These are phyloP conservation scores for Cercospora sojina DNA, from an alignment of 2,329 filamentous ascomycete species.

Conservation along the genomic window DNA sequence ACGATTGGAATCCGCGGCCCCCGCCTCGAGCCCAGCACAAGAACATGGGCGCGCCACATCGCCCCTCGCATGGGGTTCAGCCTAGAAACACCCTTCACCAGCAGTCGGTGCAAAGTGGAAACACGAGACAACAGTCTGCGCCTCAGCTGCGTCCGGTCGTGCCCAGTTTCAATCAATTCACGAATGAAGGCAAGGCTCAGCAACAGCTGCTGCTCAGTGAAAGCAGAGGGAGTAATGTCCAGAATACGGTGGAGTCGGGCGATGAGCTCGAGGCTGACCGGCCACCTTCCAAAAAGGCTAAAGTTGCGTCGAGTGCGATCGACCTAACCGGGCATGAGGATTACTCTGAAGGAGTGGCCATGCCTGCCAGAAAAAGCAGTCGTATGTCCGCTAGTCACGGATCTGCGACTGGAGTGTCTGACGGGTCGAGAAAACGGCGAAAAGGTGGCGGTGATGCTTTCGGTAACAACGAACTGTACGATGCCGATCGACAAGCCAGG, in stretches of 20 bases:
- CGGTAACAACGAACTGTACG: constrained; percentile 1
- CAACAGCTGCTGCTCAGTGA: neutral
- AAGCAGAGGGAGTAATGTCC: constrained; percentile 2
- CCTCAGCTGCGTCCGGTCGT: neutral
- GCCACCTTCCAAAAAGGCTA: neutral
- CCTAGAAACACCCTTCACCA: constrained; percentile 6
- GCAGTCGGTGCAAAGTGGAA: neutral
- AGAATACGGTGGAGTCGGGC: too few relatives aligned
- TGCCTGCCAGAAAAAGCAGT: neutral
- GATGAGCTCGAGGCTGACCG: neutral
- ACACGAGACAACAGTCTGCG: neutral
- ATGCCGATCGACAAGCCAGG: neutral
- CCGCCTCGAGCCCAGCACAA: neutral
- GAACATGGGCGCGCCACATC: constrained; percentile 1
- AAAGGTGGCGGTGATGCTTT: constrained; percentile 4
- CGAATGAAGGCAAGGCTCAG: neutral
- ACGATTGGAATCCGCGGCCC: constrained; percentile 3
- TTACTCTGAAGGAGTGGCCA: neutral
- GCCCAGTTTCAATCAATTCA: neutral
- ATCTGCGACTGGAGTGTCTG: neutral
- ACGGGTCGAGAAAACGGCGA: neutral
- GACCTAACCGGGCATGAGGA: neutral
- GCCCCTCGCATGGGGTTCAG: neutral
- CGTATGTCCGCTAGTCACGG: neutral
- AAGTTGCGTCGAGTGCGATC: neutral